Base-by-base conservation (phyloP, 306 rosid genomes). In the Acacia acuminata region DNA sequence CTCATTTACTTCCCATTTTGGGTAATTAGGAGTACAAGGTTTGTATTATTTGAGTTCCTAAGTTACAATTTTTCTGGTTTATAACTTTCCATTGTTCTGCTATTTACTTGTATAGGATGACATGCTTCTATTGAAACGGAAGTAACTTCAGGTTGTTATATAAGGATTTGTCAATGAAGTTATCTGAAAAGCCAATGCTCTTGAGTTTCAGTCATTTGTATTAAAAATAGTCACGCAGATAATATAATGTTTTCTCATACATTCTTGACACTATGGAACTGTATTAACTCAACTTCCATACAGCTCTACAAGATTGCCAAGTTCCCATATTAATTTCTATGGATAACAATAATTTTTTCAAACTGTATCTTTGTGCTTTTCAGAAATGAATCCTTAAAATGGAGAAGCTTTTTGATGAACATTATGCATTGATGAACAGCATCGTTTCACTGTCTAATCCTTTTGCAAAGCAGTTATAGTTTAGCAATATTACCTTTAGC, bases 21-120 rank as follows among this genome's bases (percentile, higher is more conserved):
- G 98, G 44, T 96, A 86, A 94, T 96, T 77, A 70, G 94, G 91
- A 96, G 99, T 81, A 93, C 99, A 76, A 93, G 99, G 99, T 96
- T 81, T 48, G 94, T 84, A 69, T 66, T 69, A 77, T 44, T 60
- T 79, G 70, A 45, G 42, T 75, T 51, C 30, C 51, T 9, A 67
- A 19, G 56, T 77, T 71, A 42, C 45, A 24, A 2, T 15, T 32
- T 74, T 81, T 48, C 36, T 79, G 25, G 38, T 53, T 78, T 20
- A 44, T 25, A 43, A 7, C 30, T 14, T 4, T 64, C 50, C 40
- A 36, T 69, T n/a, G 17, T 30, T 48, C 73, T 60, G 73, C 71
- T 80, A 44, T 77, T 75, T 24, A 14, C 43, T 68, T 45, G 80
- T 7, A 44, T 20, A 13, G 8, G 43, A 85, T 73, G 76, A 43